Conservation (phyloP, 2,329 filamentous ascomycete species). For the Fusarium pseudoanthophilum region DNA sequence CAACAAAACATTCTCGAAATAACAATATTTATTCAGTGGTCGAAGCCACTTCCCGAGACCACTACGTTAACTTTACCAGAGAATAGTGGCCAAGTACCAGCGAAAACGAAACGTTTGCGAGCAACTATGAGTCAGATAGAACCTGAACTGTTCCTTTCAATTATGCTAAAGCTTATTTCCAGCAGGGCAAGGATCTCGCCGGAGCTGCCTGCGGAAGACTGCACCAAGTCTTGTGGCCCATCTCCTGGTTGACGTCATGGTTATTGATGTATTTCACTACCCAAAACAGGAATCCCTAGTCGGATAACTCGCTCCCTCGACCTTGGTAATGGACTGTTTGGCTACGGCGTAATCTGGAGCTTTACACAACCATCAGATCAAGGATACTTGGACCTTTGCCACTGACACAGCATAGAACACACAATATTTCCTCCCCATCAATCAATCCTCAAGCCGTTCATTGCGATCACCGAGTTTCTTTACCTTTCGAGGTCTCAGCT, state of each 20-base stretch:
- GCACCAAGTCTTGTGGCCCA: background rate
- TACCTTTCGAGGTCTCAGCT: fast-evolving
- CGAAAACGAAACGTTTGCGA: no score
- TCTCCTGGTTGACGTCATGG: no score
- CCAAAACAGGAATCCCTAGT: no score
- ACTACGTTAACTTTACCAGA: fast-evolving
- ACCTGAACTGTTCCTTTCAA: background rate
- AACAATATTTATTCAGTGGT: background rate
- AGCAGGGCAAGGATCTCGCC: background rate
- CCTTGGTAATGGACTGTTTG: background rate
- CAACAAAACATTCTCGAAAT: fast-evolving
- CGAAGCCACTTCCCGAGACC: no score
- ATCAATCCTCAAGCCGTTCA: background rate
- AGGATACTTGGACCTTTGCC: fast-evolving
- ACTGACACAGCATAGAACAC: fast-evolving
- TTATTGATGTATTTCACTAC: no score
- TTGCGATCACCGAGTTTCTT: background rate
- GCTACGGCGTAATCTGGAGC: background rate
- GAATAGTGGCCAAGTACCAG: background rate
- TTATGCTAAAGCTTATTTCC: background rate
- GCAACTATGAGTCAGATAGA: background rate
- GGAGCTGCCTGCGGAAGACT: background rate
- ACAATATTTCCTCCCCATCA: fast-evolving
- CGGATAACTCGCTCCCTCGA: no score
- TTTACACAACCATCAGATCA: background rate